A percentile compares a stretch with the other conserved stretches of the same genome.
Evolutionary conservation across 306 rosid species (phyloP).

Genomic region (Acacia acuminata): DNA sequence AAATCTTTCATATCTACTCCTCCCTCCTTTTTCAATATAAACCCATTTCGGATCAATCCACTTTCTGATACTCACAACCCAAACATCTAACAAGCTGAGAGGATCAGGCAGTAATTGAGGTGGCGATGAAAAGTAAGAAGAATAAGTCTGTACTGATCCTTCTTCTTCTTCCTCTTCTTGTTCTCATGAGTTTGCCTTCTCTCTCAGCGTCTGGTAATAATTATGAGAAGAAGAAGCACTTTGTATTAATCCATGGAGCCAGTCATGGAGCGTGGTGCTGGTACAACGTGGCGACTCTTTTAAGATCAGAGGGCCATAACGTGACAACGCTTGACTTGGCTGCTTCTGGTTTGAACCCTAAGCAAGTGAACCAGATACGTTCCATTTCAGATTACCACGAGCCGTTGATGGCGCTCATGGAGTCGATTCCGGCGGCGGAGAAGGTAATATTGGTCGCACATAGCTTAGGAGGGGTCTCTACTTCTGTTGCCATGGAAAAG

Average conservation of each 20-base stretch:
- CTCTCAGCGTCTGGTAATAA: neutral
- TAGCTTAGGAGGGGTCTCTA: constrained; percentile 48
- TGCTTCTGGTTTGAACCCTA: constrained; percentile 48
- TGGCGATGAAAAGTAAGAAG: neutral
- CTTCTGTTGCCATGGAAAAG: constrained; percentile 54
- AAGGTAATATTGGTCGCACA: constrained; percentile 52
- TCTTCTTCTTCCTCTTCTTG: neutral
- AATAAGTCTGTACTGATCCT: constrained; percentile 23
- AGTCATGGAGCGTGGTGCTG: constrained; percentile 67
- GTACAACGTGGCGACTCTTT: constrained; percentile 44
- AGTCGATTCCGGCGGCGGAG: constrained; percentile 31
- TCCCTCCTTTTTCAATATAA: neutral
- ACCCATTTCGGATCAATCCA: neutral
- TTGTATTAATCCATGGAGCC: constrained; percentile 52
- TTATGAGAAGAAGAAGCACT: constrained; percentile 30
- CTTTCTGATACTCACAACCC: neutral
- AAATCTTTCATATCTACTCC: too few relatives aligned
- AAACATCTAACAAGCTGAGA: neutral
- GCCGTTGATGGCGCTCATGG: constrained; percentile 48
- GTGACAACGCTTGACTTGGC: constrained; percentile 49
- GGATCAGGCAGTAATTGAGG: too few relatives aligned
- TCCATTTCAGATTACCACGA: constrained; percentile 39
- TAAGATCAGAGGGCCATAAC: constrained; percentile 41
- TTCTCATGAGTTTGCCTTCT: neutral
- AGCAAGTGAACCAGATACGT: constrained; percentile 37